Evolutionary conservation across 2,329 filamentous ascomycete species (phyloP), one percentile per base, ranked within the genome.

Genomic region (Paraconiothyrium sp.): DNA sequence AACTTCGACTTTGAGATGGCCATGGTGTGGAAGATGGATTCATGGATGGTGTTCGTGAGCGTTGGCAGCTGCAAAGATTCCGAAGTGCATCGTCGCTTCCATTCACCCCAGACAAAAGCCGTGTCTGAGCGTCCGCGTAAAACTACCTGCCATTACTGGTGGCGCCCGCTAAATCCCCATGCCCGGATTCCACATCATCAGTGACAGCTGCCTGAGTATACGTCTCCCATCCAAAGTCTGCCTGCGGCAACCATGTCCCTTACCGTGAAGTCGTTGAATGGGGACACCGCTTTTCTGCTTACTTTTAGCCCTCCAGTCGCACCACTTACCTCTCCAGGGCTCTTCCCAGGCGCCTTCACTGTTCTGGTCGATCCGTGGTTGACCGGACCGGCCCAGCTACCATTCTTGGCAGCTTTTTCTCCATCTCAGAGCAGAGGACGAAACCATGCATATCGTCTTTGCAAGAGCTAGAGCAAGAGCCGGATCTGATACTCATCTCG

Each of bases 311-410:
- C 87, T 35, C 78, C 84, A 32, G 78, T 81, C n/a, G 78, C 82
- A 51, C 74, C 82, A 58, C 67, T 70, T 10, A 67, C 76, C 22
- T 76, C 77, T 60, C 79, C 74, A 52, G 73, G 70, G 59, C 70
- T 76, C 47, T 79, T 79, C 34, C 81, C 82, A 13, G 81, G 64
- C 35, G 83, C 85, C 4, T 92, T 90, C 75, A 88, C 85, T 16
- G 85, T 93, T 57, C 83, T 93, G 44, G 78, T 93, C 54, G 90
- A 94, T 73, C 91, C 91, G 3, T 92, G 90, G 88, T 82, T 92
- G 35, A 81, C 82, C 11, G 88, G 35, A 81, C 82, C 11, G 88
- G 88, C 0, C 79, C 85, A 4, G 87, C 88, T 11, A 86, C 85
- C 57, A 85, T 89, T 64, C 82, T 87, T 68, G 87, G 88, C 69